Evolutionary conservation across 2,329 filamentous ascomycete genomes (phyloP), one percentile per base, ranked within the genome.

Genomic region (Teratosphaeriaceae sp.): DNA sequence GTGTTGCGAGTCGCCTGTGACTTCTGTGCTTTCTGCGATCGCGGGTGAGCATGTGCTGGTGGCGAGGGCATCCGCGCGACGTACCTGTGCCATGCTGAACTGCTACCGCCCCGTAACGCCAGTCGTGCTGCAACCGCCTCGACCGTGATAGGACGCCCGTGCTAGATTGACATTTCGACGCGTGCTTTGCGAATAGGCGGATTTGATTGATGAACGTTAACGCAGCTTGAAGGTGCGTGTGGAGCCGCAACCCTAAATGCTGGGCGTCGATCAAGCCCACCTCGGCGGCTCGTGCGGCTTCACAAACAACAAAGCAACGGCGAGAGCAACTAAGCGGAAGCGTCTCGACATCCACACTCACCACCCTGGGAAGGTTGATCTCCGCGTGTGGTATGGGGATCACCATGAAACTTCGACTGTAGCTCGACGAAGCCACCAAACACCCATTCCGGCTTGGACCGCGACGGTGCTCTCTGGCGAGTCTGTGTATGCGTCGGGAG

Each of bases 1-100:
- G 78, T 73, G 66, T 97, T 97, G 67, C 84, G 79, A 55, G 84
- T 84, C 44, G 92, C 92, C 43, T 82, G 75, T 31, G 75, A 72
- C 52, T 74, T 75, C 50, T 69, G 67, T 43, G 71, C 68, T 73
- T 73, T 73, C 70, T 74, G 50, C 2, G 34, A 12, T 24, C n/a
- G 13, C 2, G 9, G 18, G 35, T 52, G 13, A 47, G 40, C 36
- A 23, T 23, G 35, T 20, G 2, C 9, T 16, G n/a, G 24, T 16
- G 27, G 35, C 12, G 40, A n/a, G 20, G 22, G 22, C 30, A 40
- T 5, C 11, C 7, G 29, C 19, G 9, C 18, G 20, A 22, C 47
- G 8, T 49, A 58, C 56, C 40, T 58, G 53, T 21, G 56, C 56
- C 56, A 59, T 59, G 5, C 8, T 36, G 26, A 11, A n/a, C 23